Conservation (phyloP, 139 green algal genomes). For the Nannochloris sp. region DNA sequence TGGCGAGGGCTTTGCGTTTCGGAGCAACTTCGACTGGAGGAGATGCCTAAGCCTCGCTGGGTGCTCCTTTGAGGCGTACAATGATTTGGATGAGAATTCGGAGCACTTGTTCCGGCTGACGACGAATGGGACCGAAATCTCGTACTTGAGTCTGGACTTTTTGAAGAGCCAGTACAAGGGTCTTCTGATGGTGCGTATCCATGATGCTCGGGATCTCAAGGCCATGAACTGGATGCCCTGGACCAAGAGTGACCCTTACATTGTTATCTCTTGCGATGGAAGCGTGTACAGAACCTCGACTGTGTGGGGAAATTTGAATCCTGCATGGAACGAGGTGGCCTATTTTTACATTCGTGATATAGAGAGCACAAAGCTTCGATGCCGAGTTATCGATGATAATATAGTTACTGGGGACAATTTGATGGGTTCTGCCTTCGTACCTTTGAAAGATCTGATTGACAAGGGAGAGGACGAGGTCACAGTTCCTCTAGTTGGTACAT, state of each 20-base stretch:
- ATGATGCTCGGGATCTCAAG: background rate
- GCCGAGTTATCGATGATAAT: slow-evolving; percentile 14
- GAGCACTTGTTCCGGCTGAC: background rate
- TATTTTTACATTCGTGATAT: slow-evolving; percentile 2
- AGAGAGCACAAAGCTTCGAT: background rate
- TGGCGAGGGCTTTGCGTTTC: no score
- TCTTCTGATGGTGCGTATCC: slow-evolving; percentile 13
- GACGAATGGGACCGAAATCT: slow-evolving; percentile 6
- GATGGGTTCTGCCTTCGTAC: background rate
- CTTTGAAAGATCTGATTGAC: slow-evolving; percentile 6
- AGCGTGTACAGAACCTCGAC: background rate
- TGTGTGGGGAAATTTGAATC: slow-evolving; percentile 9
- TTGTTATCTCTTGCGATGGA: background rate
- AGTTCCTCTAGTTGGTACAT: slow-evolving; percentile 1
- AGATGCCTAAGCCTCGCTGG: slow-evolving; percentile 10
- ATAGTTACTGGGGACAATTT: slow-evolving; percentile 7
- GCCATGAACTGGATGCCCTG: slow-evolving; percentile 4
- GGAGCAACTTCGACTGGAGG: slow-evolving; percentile 18
- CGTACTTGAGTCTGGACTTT: slow-evolving; percentile 11
- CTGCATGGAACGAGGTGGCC: slow-evolving; percentile 10
- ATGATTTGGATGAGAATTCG: background rate
- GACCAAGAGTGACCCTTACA: slow-evolving; percentile 6
- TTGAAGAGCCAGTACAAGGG: slow-evolving; percentile 11
- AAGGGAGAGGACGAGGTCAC: background rate
- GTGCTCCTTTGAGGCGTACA: slow-evolving; percentile 25